Evolutionary conservation across 148 eudicot species (phyloP).

Genomic region (Hydrangea macrophylla): DNA sequence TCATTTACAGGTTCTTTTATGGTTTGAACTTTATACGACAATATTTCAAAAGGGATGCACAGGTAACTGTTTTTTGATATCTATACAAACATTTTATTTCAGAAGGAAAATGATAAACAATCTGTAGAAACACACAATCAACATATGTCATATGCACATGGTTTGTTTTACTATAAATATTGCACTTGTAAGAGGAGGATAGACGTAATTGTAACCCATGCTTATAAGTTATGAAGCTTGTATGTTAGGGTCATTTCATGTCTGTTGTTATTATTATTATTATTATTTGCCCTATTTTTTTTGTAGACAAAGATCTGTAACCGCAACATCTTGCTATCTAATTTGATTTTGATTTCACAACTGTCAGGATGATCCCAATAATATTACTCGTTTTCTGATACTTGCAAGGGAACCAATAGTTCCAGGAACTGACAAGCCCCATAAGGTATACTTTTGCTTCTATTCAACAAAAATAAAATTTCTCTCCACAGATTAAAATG

Average conservation of each 20-base stretch:
- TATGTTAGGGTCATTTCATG: background rate
- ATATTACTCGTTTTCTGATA: conserved; percentile 84
- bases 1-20: too few relatives aligned
- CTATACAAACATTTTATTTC: too few relatives aligned
- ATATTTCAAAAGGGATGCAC: too few relatives aligned
- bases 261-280: too few relatives aligned
- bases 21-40: too few relatives aligned
- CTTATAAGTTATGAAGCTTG: background rate
- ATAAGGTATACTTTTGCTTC: conserved; percentile 52
- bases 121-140: too few relatives aligned
- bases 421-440: conserved; percentile 60
- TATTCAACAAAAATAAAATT: background rate
- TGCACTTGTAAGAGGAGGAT: background rate
- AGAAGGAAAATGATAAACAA: too few relatives aligned
- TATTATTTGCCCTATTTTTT: too few relatives aligned
- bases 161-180: background rate
- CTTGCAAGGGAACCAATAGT: conserved; percentile 91
- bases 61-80: too few relatives aligned
- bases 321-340: background rate
- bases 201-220: background rate
- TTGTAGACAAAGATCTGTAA: too few relatives aligned
- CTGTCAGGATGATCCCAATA: conserved; percentile 72
- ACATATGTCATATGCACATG: background rate
- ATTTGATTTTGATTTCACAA: conserved; percentile 11
- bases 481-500: background rate